These are phyloP conservation scores for Neonectria magnoliae DNA, from an alignment of 2,329 filamentous ascomycete genomes.

Conservation along the genomic window DNA sequence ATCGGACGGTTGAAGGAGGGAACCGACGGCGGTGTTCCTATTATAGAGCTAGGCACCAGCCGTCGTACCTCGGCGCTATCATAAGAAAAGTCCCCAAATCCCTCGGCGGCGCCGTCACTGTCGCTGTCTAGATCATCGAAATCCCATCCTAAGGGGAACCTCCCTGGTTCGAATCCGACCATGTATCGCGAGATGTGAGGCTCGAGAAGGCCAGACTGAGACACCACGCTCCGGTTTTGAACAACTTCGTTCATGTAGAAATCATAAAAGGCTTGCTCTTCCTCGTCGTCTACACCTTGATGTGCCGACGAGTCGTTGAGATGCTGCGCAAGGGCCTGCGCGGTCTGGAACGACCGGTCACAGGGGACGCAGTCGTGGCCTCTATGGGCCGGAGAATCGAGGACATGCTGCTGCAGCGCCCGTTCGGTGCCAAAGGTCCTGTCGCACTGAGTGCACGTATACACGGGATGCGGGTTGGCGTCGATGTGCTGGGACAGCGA, in stretches of 20 bases:
- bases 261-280: no score
- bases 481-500: background rate
- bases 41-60: background rate
- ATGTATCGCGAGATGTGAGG: background rate
- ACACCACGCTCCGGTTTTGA: no score
- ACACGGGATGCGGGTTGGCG: background rate
- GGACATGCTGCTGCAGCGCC: background rate
- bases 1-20: background rate
- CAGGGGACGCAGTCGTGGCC: background rate
- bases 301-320: background rate
- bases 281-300: background rate
- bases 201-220: no score
- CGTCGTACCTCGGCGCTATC: background rate
- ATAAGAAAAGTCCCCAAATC: background rate
- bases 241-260: no score
- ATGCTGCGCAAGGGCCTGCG: background rate
- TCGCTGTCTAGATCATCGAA: background rate
- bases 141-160: background rate
- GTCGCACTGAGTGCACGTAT: background rate
- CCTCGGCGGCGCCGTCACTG: background rate
- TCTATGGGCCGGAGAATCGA: background rate
- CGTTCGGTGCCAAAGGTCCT: background rate
- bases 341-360: background rate
- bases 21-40: background rate
- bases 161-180: background rate